Conservation (phyloP, 352 stramenopile genomes). For the Phytophthora megakarya region DNA sequence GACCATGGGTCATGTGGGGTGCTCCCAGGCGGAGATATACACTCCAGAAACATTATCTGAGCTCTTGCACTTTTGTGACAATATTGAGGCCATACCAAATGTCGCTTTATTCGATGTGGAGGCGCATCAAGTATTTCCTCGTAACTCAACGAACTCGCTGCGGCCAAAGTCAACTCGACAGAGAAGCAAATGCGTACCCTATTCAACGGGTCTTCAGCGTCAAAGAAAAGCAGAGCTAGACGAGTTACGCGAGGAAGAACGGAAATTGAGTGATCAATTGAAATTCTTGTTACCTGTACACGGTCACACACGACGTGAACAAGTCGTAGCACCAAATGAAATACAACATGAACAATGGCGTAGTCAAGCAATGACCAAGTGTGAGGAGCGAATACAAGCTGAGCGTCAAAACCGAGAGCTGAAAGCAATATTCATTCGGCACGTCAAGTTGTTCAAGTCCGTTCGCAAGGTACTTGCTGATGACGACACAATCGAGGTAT, state of each 20-base stretch:
- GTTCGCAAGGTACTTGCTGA: background rate
- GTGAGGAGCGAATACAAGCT: background rate
- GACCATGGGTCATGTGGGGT: no score
- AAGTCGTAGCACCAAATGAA: background rate
- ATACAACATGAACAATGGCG: background rate
- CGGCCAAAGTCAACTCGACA: no score
- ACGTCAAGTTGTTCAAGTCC: conserved; percentile 1
- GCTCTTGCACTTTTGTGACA: no score
- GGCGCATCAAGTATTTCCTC: no score
- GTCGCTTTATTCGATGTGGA: no score
- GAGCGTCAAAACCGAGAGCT: conserved; percentile 4
- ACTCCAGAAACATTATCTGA: no score
- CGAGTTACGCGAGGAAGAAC: background rate
- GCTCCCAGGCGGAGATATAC: no score
- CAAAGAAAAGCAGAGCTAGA: background rate
- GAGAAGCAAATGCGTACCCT: no score
- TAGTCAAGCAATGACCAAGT: background rate
- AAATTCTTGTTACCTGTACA: background rate
- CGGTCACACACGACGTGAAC: no score
- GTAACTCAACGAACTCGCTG: no score
- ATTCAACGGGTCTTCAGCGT: conserved; percentile 5
- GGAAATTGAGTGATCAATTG: background rate
- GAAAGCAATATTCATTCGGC: background rate
- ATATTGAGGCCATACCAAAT: no score
- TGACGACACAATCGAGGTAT: background rate